phyloP scores from a whole-genome alignment of 2,329 filamentous ascomycete genomes.

The Cladophialophora yegresii region DNA sequence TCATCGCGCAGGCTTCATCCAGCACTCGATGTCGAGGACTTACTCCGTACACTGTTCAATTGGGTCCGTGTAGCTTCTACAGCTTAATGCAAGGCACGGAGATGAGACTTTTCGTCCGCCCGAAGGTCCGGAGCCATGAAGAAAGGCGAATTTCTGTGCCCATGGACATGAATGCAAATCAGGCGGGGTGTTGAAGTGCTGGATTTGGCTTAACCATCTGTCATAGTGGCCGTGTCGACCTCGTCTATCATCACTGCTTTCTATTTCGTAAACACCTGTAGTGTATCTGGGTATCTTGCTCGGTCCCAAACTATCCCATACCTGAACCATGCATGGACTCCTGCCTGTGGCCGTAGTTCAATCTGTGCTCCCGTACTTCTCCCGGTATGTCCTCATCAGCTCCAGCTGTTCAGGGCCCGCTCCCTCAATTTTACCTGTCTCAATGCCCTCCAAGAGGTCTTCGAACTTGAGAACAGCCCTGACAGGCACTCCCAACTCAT shows the following conservation, averaged over 20 bases:
- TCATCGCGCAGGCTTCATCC: neutral
- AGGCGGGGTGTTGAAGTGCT: neutral
- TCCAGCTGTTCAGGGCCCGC: conserved; percentile 64
- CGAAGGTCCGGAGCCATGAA: neutral
- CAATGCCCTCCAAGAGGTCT: conserved; percentile 72
- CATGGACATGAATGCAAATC: neutral
- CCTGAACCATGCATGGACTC: neutral
- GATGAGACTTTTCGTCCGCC: neutral
- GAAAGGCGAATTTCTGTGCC: neutral
- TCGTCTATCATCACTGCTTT: neutral
- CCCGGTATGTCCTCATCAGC: conserved; percentile 72
- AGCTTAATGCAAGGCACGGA: neutral
- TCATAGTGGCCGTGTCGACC: neutral
- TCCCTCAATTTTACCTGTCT: conserved; percentile 52
- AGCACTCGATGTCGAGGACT: neutral
- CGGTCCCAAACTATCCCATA: neutral
- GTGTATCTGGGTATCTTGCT: neutral
- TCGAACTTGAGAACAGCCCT: conserved; percentile 79
- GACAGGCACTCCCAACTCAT: conserved; percentile 81
- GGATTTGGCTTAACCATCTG: neutral
- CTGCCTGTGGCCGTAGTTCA: conserved; percentile 28
- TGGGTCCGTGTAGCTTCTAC: neutral
- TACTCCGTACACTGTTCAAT: neutral
- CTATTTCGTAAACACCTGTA: conserved; percentile 1
- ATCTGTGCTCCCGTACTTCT: conserved; percentile 45